A percentile compares a stretch with the other conserved stretches of the same genome.
Evolutionary conservation across 495 filamentous ascomycete species (phyloP).

Genomic region (Talaromyces stipitatus): DNA sequence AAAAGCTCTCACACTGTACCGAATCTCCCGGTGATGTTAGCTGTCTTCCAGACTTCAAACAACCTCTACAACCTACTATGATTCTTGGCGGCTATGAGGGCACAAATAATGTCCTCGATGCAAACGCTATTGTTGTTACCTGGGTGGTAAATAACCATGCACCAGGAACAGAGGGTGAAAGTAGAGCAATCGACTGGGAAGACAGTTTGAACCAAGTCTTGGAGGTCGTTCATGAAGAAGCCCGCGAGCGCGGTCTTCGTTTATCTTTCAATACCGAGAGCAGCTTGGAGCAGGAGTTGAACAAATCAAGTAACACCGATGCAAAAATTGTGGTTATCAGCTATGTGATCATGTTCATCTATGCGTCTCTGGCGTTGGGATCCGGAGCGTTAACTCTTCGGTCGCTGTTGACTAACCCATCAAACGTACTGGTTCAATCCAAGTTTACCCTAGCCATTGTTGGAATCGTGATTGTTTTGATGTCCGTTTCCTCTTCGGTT

Average conservation of each 20-base stretch:
- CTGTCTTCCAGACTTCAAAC: conserved; percentile 80
- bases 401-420: conserved; percentile 70
- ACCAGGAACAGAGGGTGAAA: conserved; percentile 60
- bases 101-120: conserved; percentile 53
- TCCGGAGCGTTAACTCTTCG: conserved; percentile 71
- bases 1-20: conserved; percentile 60
- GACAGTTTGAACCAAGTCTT: conserved; percentile 63
- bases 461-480: conserved; percentile 89
- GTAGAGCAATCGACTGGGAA: conserved; percentile 84
- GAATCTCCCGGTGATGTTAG: conserved; percentile 58
- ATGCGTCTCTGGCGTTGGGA: conserved; percentile 85
- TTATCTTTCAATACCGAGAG: conserved; percentile 93
- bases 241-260: conserved; percentile 65
- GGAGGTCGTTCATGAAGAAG: conserved; percentile 69
- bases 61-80: conserved; percentile 77
- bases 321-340: conserved; percentile 95
- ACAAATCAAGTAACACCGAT: conserved; percentile 95
- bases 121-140: conserved; percentile 75
- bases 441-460: conserved; percentile 91
- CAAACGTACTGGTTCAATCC: conserved; percentile 79
- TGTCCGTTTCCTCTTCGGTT: conserved; percentile 93
- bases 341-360: conserved; percentile 98
- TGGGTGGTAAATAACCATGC: conserved; percentile 93
- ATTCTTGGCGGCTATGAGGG: conserved; percentile 74
- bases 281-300: conserved; percentile 84